A percentile compares a stretch with the other conserved stretches of the same genome.
Conservation (phyloP, 495 filamentous ascomycete genomes). For the Corynascus novoguineensis region DNA sequence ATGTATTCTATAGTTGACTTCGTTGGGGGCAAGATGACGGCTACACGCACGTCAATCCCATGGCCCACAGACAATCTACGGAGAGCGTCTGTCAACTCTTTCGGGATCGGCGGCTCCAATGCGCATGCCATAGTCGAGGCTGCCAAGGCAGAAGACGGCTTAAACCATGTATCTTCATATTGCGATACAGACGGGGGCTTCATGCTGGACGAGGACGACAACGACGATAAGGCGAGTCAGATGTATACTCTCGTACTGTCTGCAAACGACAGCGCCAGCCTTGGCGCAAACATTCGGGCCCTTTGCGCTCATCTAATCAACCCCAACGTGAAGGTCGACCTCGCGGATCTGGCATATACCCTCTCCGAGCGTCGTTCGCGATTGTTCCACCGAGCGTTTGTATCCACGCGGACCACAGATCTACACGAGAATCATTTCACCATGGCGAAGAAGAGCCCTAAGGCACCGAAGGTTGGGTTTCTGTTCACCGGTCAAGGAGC, state of each 20-base stretch:
- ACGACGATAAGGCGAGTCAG: neutral
- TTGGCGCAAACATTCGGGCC: neutral
- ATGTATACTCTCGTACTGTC: neutral
- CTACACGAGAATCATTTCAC: neutral
- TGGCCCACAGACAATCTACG: constrained; percentile 11
- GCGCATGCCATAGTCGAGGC: constrained; percentile 47
- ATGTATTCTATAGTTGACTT: constrained; percentile 22
- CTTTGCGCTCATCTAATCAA: constrained; percentile 23
- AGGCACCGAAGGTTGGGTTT: constrained; percentile 4
- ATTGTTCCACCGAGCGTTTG: constrained; percentile 13
- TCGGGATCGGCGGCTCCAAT: constrained; percentile 52
- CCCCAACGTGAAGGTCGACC: constrained; percentile 14
- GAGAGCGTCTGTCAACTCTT: constrained; percentile 49
- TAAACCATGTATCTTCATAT: neutral
- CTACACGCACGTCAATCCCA: neutral
- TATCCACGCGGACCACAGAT: neutral
- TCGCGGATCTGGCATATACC: constrained; percentile 17
- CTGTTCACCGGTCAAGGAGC: constrained; percentile 22
- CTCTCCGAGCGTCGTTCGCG: constrained; percentile 17
- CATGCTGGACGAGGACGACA: neutral
- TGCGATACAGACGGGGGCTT: neutral
- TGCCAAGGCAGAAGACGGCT: too few species aligned
- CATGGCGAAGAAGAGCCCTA: neutral
- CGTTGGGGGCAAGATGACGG: neutral
- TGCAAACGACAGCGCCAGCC: neutral